Evolutionary conservation across 140 eudicot genomes (phyloP).

Genomic region (Ambrosia hybrid): DNA sequence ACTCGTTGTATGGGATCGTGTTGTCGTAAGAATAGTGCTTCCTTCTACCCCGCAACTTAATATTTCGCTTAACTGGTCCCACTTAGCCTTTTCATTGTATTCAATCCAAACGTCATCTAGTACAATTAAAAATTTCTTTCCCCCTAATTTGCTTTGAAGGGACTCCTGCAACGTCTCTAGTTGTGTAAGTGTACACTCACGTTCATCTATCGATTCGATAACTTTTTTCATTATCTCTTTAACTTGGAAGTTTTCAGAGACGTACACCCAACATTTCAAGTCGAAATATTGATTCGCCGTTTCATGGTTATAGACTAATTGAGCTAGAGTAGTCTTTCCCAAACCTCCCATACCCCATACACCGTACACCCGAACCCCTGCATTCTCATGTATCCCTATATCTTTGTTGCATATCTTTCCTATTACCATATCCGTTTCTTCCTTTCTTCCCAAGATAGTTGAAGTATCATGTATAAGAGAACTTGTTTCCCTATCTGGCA

Average conservation of each 20-base stretch:
- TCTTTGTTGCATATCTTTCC: slow-evolving; percentile 1
- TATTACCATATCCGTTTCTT: slow-evolving; percentile 5
- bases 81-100: not conserved
- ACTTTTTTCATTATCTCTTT: not conserved
- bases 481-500: not conserved
- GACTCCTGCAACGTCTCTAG: not conserved
- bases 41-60: slow-evolving; percentile 12
- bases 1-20: not conserved
- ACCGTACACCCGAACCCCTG: slow-evolving; percentile 10
- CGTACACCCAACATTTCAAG: slow-evolving; percentile 20
- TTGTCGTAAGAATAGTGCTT: slow-evolving; percentile 13
- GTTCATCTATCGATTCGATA: not conserved
- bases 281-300: slow-evolving; percentile 2
- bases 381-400: not conserved
- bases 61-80: slow-evolving; percentile 10
- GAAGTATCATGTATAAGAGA: not conserved
- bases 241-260: slow-evolving; percentile 12
- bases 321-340: slow-evolving; percentile 28
- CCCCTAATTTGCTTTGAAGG: not conserved
- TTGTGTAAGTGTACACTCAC: not conserved
- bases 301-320: slow-evolving; percentile 20
- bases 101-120: not conserved
- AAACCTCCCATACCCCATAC: slow-evolving; percentile 22
- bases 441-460: slow-evolving; percentile 1
- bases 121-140: slow-evolving; percentile 12